These are phyloP conservation scores for Aspergillus wentii DNA, from an alignment of 495 filamentous ascomycete species.

Conservation along the genomic window DNA sequence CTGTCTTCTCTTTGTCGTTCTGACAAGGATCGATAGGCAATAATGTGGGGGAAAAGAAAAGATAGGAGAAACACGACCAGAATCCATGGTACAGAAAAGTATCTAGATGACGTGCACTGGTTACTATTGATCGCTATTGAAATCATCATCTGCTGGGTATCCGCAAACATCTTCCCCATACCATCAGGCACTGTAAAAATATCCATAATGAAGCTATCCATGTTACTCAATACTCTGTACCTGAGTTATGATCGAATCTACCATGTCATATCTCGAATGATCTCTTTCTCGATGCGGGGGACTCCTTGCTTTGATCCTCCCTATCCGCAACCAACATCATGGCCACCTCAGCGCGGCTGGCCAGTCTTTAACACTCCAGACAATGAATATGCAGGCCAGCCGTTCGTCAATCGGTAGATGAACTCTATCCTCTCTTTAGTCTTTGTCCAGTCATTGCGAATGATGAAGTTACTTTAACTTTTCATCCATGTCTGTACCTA, in stretches of 20 bases:
- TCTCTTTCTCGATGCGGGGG: not conserved
- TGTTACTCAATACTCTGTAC: not conserved
- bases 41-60: not conserved
- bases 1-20: not conserved
- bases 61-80: too few species aligned
- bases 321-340: not conserved
- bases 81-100: too few species aligned
- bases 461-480: not conserved
- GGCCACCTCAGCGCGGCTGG: not conserved
- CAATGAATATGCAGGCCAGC: not conserved
- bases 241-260: not conserved
- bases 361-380: not conserved
- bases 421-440: too few species aligned
- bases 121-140: too few species aligned
- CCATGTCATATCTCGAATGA: not conserved
- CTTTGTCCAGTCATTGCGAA: not conserved
- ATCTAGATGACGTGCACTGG: too few species aligned
- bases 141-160: not conserved
- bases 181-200: too few species aligned
- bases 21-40: not conserved
- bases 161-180: not conserved
- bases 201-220: not conserved
- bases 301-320: not conserved
- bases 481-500: not conserved
- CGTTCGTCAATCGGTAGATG: not conserved